Base-by-base conservation (phyloP, 441 rosid species). In the Jatropha multifida region DNA sequence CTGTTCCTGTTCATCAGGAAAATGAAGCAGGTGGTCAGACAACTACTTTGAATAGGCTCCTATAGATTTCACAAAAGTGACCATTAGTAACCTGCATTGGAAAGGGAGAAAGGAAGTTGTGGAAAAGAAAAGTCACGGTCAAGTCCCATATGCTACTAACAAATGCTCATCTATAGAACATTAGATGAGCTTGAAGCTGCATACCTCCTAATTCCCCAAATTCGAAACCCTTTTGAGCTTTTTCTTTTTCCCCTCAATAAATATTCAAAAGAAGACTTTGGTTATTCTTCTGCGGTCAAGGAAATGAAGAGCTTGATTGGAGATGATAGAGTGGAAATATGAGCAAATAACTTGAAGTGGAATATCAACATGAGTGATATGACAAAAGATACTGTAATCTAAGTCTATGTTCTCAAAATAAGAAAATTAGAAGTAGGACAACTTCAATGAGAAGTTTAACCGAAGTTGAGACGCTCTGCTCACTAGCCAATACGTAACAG, bases 21-120 rank as follows among this genome's bases (percentile, higher is more conserved):
- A 48, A 61, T 4, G 68, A 12, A 63, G n/a, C 14, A 63, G 56
- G 27, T 69, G 48, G 23, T 15, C 59, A 27, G 32, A 32, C 32
- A 51, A 38, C 72, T 51, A 38, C 42, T 49, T 68, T 41, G 11
- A 41, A 68, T 18, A 69, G 44, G 27, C 7, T 69, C 46, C 52
- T 20, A 69, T 54, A 64, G 20, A 14, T 69, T 17, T 69, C 61
- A 69, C 32, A 54, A 69, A 69, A 18, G 6, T 18, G 72, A 23
- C 72, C 5, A 52, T 9, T 54, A 56, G n/a, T 32, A 23, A 40
- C 13, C 18, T 10, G 10, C 7, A 17, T 40, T 11, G 20, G 32
- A 32, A 32, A 32, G 32, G 32, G 32, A 32, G 32, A 69, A 6
- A 18, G 27, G 54, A 42, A 20, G 48, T 37, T 27, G 48, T 37